Base-by-base conservation (phyloP, 805 yeast genomes). In the Cephaloascus fragrans region DNA sequence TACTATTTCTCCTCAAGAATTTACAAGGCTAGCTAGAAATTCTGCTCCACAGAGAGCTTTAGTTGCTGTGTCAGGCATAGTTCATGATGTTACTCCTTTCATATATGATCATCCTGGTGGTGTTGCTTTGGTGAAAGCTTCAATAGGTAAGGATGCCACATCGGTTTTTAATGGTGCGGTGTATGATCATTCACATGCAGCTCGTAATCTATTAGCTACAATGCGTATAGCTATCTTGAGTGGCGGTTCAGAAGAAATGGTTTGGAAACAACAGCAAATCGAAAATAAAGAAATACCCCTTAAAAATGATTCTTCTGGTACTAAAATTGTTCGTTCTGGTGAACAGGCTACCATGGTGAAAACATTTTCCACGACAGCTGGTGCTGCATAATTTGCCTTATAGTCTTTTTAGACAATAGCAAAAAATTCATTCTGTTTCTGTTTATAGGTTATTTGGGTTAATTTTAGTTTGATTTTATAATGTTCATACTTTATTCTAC, bases 81-180 rank as follows among this genome's bases (percentile, higher is more conserved):
- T 89, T 19, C 97, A 90, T 59, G 97, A 89, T 55, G 83, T 90
- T 10, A 80, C 95, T 3, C 94, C 93, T 20, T 89, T 89, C 57
- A 79, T 88, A 56, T 80, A 81, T 49, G 86, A 85, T 51, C 97
- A 89, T 59, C 97, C 97, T 2, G 97, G 97, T 47, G 97, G 97
- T 2, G 59, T 77, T 26, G 80, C 89, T 4, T 69, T 89, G 37
- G 76, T 89, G 40, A 68, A 67, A 46, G 79, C 93, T 0, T 84
- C 95, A 2, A 80, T 85, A 41, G 97, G 97, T 10, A 85, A 83
- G 57, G 97, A 89, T 57, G 96, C 95, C 6, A 88, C 97, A 3
- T 79, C 83, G 38, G 96, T 95, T 2, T 89, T 89, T 59, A 87
- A 82, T 56, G 97, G 97, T 18, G 97, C 96, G 3, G 97, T 89